phyloP scores from a whole-genome alignment of 768 basidiomycete species.

The Amanita pallidorosea region DNA sequence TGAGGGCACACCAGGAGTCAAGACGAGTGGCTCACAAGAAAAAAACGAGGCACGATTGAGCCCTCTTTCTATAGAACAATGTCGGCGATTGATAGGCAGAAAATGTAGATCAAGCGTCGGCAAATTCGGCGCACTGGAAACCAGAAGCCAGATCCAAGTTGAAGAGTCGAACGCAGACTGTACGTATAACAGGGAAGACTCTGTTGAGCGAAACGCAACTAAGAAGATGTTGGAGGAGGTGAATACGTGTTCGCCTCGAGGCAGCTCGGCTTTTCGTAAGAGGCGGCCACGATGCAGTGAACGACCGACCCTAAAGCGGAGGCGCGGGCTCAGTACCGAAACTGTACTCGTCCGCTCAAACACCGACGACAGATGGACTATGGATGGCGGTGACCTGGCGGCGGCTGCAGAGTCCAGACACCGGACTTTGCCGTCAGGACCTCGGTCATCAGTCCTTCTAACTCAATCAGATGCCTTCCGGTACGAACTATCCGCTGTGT shows the following conservation, averaged over 20 bases:
- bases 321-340: background rate
- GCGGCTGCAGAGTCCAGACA: no score
- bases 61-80: background rate
- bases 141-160: background rate
- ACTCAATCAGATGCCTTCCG: conserved; percentile 2
- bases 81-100: background rate
- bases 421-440: background rate
- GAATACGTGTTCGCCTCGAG: background rate
- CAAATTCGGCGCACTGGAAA: background rate
- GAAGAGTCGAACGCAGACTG: background rate
- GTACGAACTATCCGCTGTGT: conserved; percentile 5
- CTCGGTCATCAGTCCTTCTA: conserved; percentile 1
- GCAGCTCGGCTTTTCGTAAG: background rate
- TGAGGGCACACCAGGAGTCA: background rate
- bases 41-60: background rate
- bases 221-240: background rate
- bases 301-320: background rate
- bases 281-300: background rate
- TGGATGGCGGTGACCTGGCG: background rate
- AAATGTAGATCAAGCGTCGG: background rate
- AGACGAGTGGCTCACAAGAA: background rate
- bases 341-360: background rate
- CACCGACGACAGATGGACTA: background rate
- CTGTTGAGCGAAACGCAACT: background rate
- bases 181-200: background rate